Conservation (phyloP, 2,329 filamentous ascomycete genomes). For the Fonsecaea pugnacius region DNA sequence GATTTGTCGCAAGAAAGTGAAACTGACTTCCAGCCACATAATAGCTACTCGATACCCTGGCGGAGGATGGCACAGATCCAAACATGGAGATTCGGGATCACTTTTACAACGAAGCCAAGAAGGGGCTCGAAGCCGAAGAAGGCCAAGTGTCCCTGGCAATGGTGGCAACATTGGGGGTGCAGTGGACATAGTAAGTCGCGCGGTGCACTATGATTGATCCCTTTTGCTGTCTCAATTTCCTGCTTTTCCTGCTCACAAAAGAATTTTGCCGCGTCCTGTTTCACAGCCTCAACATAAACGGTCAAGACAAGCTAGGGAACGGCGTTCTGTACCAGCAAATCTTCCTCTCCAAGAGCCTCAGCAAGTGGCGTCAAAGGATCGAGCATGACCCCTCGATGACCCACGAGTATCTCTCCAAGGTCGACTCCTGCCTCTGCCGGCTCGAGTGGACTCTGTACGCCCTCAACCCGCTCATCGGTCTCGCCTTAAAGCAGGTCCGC, state of each 20-base stretch:
- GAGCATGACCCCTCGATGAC: slow-evolving; percentile 16
- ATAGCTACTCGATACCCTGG: slow-evolving; percentile 37
- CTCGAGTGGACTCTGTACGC: slow-evolving; percentile 28
- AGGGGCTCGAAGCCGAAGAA: slow-evolving; percentile 40
- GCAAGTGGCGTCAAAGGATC: slow-evolving; percentile 39
- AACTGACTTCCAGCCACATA: slow-evolving; percentile 35
- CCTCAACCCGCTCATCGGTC: slow-evolving; percentile 23
- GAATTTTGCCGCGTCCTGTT: not conserved
- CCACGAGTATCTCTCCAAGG: slow-evolving; percentile 1
- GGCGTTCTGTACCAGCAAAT: slow-evolving; percentile 26
- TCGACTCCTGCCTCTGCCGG: slow-evolving; percentile 17
- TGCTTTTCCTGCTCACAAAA: not conserved
- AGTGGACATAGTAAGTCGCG: slow-evolving; percentile 39
- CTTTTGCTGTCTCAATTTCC: not conserved
- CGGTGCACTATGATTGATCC: not conserved
- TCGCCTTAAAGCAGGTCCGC: slow-evolving; percentile 34
- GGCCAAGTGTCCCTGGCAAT: slow-evolving; percentile 41
- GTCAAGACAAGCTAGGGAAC: slow-evolving; percentile 39
- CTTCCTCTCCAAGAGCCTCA: slow-evolving; percentile 36
- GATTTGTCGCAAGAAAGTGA: not conserved
- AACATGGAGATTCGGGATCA: slow-evolving; percentile 38
- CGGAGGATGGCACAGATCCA: slow-evolving; percentile 37
- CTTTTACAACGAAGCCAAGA: slow-evolving; percentile 45
- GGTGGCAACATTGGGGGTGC: slow-evolving; percentile 41
- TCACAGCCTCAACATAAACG: slow-evolving; percentile 41